phyloP scores from a whole-genome alignment of 2,329 filamentous ascomycete genomes.

The Hansfordia pulvinata region DNA sequence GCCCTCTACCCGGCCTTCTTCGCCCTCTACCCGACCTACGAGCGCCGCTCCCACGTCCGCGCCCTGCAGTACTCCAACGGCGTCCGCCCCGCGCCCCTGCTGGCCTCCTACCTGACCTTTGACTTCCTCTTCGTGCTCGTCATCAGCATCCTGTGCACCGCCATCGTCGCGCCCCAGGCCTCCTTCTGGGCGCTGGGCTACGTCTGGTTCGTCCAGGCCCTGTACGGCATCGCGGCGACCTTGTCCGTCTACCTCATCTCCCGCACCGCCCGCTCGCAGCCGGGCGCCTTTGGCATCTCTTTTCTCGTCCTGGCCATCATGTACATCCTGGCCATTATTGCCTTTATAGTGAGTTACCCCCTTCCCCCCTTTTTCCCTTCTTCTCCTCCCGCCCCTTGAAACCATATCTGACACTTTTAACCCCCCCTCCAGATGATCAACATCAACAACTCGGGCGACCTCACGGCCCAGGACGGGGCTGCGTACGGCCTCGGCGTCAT shows the following conservation, averaged over 20 bases:
- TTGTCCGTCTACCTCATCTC: slow-evolving; percentile 50
- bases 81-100: slow-evolving; percentile 45
- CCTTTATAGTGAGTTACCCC: slow-evolving; percentile 9
- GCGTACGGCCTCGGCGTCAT: slow-evolving; percentile 45
- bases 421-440: slow-evolving; percentile 7
- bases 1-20: slow-evolving; percentile 52
- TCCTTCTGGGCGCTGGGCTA: slow-evolving; percentile 47
- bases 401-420: background rate
- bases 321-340: slow-evolving; percentile 12
- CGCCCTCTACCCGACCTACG: slow-evolving; percentile 49
- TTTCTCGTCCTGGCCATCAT: slow-evolving; percentile 11
- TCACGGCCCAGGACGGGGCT: slow-evolving; percentile 38
- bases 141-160: slow-evolving; percentile 25
- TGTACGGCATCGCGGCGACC: slow-evolving; percentile 49
- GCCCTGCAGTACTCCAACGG: slow-evolving; percentile 59
- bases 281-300: slow-evolving; percentile 48
- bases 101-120: slow-evolving; percentile 50
- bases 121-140: slow-evolving; percentile 46
- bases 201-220: slow-evolving; percentile 46
- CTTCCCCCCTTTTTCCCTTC: background rate
- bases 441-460: slow-evolving; percentile 6
- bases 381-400: no score
- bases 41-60: slow-evolving; percentile 46
- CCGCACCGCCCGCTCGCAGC: slow-evolving; percentile 44
- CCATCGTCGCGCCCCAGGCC: slow-evolving; percentile 37